Evolutionary conservation across 352 stramenopile genomes (phyloP), one percentile per base, ranked within the genome.

Genomic region (Globisporangium paroecandrum): DNA sequence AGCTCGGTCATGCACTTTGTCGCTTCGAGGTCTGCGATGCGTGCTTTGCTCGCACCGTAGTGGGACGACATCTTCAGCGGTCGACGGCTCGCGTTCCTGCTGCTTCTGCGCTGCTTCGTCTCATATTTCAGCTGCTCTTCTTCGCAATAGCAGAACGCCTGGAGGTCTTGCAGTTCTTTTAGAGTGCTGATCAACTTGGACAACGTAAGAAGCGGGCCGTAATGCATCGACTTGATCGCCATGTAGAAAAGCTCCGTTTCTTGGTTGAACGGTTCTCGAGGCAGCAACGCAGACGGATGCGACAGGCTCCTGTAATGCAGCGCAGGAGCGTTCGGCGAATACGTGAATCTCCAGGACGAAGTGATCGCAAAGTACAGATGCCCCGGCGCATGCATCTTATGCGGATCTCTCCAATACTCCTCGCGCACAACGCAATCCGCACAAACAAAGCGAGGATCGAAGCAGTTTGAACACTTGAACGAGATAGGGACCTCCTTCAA

Each of bases 291-390:
- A 2, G 80, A 76, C 5, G 77, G 78, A 65, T 87, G 85, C 57
- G 86, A 69, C 6, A 90, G 51, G 13, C 72, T 70, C 15, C 66
- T 67, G 47, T 82, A 83, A 43, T 76, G 69, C 13, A 90, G 62
- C 25, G 71, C 64, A 4, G 63, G 24, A 51, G 62, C 65, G 0
- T 62, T 56, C 25, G 76, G 63, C 47, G 72, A 72, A 20, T 84
- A 75, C n/a, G 66, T 64, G 8, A 72, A 62, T 12, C 75, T 72
- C 83, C 83, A 91, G 1, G 64, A 47, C 12, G 71, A 72, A 3
- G 83, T 81, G 25, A 90, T 69, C 12, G 74, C 85, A 58, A 89
- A 80, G 67, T 93, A 93, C 29, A 89, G 58, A 60, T 93, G 85
- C 7, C 85, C 85, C 27, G 81, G 80, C 1, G 77, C 72, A 53